Evolutionary conservation across 1,284 basidiomycete species (phyloP).

Genomic region (Phenoliferia sp.): DNA sequence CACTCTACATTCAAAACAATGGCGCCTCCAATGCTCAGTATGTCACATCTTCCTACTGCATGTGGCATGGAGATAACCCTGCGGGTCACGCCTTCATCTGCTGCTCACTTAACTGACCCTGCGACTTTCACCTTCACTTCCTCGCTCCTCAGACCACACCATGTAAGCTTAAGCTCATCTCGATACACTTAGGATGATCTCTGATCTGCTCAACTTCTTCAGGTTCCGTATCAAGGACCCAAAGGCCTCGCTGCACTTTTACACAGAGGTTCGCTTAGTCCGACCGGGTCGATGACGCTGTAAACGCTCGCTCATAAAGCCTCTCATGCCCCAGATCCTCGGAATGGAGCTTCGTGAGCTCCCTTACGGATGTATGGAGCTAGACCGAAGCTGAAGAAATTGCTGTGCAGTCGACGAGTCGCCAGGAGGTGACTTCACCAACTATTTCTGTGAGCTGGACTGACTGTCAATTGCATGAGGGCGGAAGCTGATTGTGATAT

Average conservation of each 20-base stretch:
- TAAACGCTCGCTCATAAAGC: no score
- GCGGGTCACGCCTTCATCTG: no score
- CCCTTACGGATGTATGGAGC: constrained; percentile 7
- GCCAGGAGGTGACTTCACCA: constrained; percentile 43
- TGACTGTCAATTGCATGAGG: no score
- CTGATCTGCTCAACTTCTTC: background rate
- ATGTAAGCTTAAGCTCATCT: background rate
- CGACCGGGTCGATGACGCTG: no score
- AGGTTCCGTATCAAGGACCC: constrained; percentile 73
- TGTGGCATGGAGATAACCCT: no score
- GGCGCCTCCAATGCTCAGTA: background rate
- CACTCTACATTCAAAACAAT: background rate
- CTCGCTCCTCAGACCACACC: background rate
- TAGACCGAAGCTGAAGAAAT: constrained; percentile 23
- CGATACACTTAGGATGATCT: background rate
- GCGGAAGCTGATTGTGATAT: constrained; percentile 35
- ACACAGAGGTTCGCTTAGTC: background rate
- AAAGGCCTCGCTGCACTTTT: constrained; percentile 20
- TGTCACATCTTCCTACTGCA: background rate
- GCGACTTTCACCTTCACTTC: no score
- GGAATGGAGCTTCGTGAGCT: constrained; percentile 75
- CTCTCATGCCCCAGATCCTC: constrained; percentile 52
- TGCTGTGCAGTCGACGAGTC: constrained; percentile 38
- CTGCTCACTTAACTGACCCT: no score
- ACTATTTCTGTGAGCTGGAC: constrained; percentile 21